Percentiles rank a stretch among this genome's conserved stretches.
Evolutionary conservation across 2,329 filamentous ascomycete genomes (phyloP).

Genomic region (Aspergillus melleus): DNA sequence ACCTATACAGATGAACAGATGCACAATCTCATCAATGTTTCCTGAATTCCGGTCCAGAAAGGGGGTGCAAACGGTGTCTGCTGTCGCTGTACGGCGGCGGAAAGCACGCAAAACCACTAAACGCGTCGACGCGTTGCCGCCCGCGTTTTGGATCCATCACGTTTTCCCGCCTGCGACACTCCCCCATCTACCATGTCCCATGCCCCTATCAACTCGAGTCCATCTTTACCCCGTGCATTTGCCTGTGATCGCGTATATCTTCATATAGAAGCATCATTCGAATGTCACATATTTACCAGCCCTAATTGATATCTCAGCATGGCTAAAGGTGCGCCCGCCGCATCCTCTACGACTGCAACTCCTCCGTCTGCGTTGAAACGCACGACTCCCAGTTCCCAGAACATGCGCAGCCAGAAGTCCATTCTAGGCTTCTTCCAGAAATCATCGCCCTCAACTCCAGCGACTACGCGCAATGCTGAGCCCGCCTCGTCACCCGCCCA

Average conservation of each 20-base stretch:
- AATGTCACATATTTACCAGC: neutral
- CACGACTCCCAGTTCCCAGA: constrained; percentile 42
- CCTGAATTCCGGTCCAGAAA: neutral
- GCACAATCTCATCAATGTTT: neutral
- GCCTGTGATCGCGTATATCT: neutral
- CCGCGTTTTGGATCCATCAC: constrained; percentile 21
- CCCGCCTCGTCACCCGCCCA: constrained; percentile 40
- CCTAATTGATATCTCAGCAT: constrained; percentile 24
- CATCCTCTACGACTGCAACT: constrained; percentile 38
- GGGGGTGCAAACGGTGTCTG: neutral
- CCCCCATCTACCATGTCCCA: neutral
- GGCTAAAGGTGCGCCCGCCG: constrained; percentile 37
- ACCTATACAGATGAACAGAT: constrained; percentile 6
- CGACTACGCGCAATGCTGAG: constrained; percentile 28
- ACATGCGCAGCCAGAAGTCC: constrained; percentile 64
- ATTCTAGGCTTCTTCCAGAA: constrained; percentile 80
- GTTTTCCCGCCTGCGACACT: neutral
- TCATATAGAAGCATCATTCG: neutral
- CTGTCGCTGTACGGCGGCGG: neutral
- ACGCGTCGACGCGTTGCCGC: constrained; percentile 40
- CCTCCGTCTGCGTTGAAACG: constrained; percentile 41
- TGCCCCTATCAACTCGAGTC: neutral
- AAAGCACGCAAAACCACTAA: constrained; percentile 28
- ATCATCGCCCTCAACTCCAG: constrained; percentile 49
- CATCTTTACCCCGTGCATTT: neutral